Evolutionary conservation across 192 early-diverging fungal species (phyloP).

Genomic region (Backusella morwellensis): DNA sequence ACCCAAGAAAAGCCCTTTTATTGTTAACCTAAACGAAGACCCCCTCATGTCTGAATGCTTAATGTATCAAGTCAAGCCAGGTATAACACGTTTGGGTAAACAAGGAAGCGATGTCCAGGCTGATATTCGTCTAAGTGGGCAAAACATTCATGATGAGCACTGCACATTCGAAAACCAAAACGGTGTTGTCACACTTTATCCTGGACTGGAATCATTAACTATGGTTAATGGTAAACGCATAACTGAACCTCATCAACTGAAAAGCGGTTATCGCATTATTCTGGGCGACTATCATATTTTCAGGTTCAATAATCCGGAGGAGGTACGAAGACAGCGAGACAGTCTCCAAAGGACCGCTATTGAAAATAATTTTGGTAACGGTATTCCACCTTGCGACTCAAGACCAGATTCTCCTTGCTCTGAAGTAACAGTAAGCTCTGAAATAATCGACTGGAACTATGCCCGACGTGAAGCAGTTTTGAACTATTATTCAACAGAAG

Average conservation of each 20-base stretch:
- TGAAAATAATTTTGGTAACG: constrained; percentile 2
- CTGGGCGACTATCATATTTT: constrained; percentile 80
- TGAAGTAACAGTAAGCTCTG: constrained; percentile 39
- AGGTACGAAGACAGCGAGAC: constrained; percentile 65
- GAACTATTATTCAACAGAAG: constrained; percentile 38
- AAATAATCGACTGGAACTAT: constrained; percentile 74
- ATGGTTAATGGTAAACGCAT: constrained; percentile 78
- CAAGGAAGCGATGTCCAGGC: constrained; percentile 24
- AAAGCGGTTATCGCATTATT: constrained; percentile 75
- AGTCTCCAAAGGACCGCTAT: constrained; percentile 25
- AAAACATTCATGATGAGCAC: constrained; percentile 50
- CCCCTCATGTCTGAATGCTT: constrained; percentile 76
- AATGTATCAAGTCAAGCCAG: constrained; percentile 68
- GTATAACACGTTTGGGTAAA: constrained; percentile 56
- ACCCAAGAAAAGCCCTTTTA: constrained; percentile 65
- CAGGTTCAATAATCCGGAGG: constrained; percentile 78
- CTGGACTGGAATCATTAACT: constrained; percentile 53
- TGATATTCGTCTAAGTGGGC: constrained; percentile 50
- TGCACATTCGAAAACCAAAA: constrained; percentile 64
- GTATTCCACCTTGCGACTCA: constrained; percentile 16
- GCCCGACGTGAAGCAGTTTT: constrained; percentile 69
- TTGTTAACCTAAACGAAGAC: constrained; percentile 79
- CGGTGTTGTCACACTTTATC: constrained; percentile 58
- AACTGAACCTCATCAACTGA: constrained; percentile 46
- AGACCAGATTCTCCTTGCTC: constrained; percentile 31